Conservation (phyloP, 495 filamentous ascomycete species). For the Penicillium egyptiacum region DNA sequence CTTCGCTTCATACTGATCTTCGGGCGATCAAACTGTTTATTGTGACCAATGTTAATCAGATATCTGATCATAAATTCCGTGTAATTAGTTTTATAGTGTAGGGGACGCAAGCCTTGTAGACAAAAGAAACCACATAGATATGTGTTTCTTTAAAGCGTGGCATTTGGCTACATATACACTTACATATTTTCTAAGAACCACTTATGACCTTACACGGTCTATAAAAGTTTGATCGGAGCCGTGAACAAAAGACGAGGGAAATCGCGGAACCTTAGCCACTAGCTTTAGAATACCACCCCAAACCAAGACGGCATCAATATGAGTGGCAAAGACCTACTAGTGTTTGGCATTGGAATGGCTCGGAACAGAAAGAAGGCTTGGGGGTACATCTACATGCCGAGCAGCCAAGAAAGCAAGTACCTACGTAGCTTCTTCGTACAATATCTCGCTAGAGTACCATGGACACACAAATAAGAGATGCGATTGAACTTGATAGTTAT, state of each 20-base stretch:
- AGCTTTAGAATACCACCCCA: background rate
- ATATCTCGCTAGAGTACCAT: background rate
- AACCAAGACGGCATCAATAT: background rate
- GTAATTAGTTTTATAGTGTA: background rate
- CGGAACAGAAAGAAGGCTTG: background rate
- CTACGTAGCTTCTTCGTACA: background rate
- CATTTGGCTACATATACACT: background rate
- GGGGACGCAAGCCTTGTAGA: background rate
- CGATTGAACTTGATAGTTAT: constrained; percentile 28
- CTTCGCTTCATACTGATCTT: constrained; percentile 1
- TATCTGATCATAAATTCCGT: background rate
- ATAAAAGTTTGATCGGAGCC: background rate
- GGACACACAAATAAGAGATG: constrained; percentile 29
- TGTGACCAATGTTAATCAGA: background rate
- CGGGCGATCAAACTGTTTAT: background rate
- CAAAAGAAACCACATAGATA: too few relatives aligned
- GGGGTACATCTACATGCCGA: background rate
- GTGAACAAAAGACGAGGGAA: background rate
- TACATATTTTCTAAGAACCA: background rate
- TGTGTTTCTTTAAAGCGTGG: too few relatives aligned
- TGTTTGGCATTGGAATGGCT: background rate
- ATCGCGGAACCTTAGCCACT: background rate
- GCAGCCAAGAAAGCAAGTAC: background rate
- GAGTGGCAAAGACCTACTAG: background rate
- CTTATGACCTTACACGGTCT: background rate